Percentiles rank a stretch among this genome's conserved stretches.
Evolutionary conservation across 2,329 filamentous ascomycete genomes (phyloP).

Genomic region (Penicillium sp.): DNA sequence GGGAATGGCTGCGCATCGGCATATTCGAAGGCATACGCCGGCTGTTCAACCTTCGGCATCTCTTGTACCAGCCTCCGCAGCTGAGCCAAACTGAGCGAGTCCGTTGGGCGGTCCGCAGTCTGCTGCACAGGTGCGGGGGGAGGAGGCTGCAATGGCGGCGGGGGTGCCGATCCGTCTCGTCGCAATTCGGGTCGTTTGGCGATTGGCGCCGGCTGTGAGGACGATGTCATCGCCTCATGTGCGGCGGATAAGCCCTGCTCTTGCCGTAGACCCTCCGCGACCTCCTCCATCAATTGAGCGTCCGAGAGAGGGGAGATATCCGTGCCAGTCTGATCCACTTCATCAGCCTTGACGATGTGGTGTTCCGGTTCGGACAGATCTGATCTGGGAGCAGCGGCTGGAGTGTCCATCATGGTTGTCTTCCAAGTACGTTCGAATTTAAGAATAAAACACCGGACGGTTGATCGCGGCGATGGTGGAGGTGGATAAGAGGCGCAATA

Average conservation of each 20-base stretch:
- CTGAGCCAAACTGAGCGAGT: slow-evolving; percentile 76
- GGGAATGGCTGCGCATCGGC: slow-evolving; percentile 71
- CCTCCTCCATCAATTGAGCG: slow-evolving; percentile 46
- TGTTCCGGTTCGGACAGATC: slow-evolving; percentile 38
- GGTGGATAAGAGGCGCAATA: slow-evolving; percentile 2
- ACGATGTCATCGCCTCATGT: slow-evolving; percentile 10
- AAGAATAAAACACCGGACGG: slow-evolving; percentile 3
- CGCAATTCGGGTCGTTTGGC: slow-evolving; percentile 39
- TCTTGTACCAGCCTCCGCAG: slow-evolving; percentile 73
- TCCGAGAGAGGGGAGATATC: slow-evolving; percentile 50
- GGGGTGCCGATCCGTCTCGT: slow-evolving; percentile 41
- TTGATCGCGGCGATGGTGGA: slow-evolving; percentile 4
- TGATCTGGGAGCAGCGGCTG: slow-evolving; percentile 24
- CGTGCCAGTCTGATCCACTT: slow-evolving; percentile 51
- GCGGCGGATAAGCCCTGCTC: slow-evolving; percentile 32
- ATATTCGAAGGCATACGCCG: slow-evolving; percentile 84
- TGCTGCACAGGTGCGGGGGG: slow-evolving; percentile 49
- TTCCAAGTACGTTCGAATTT: slow-evolving; percentile 1
- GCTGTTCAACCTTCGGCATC: slow-evolving; percentile 68
- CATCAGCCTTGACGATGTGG: slow-evolving; percentile 52
- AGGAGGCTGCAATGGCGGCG: slow-evolving; percentile 49
- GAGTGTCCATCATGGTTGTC: slow-evolving; percentile 30
- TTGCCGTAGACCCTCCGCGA: slow-evolving; percentile 41
- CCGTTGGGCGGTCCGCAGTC: slow-evolving; percentile 48
- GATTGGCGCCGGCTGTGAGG: slow-evolving; percentile 20